phyloP scores from a whole-genome alignment of 2,329 filamentous ascomycete genomes.

The Fusarium sp. region DNA sequence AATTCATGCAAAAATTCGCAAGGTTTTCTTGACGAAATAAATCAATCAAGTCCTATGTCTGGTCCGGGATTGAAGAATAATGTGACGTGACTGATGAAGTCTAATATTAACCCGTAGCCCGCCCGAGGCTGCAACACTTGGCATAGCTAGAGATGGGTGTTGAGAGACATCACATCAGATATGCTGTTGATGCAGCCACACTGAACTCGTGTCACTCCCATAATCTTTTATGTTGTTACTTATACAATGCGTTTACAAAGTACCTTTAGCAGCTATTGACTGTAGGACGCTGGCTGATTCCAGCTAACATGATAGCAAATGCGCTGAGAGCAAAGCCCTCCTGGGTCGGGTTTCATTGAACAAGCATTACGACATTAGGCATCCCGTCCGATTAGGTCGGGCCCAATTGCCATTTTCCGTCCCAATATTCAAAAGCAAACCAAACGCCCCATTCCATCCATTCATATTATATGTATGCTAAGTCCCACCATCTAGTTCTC shows the following conservation, averaged over 20 bases:
- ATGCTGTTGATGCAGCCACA: neutral
- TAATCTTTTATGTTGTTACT: neutral
- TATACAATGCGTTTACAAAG: neutral
- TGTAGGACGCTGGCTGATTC: neutral
- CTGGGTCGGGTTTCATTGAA: neutral
- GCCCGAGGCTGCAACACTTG: neutral
- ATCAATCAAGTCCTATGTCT: slow-evolving; percentile 49
- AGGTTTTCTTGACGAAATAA: slow-evolving; percentile 55
- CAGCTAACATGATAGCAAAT: neutral
- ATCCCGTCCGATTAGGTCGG: slow-evolving; percentile 13
- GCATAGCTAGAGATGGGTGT: neutral
- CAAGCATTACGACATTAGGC: neutral
- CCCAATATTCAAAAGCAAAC: neutral
- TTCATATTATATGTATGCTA: neutral
- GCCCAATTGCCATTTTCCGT: slow-evolving; percentile 17
- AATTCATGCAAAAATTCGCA: slow-evolving; percentile 54
- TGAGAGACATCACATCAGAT: neutral
- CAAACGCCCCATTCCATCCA: slow-evolving; percentile 1
- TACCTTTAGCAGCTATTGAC: neutral
- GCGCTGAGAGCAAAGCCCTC: neutral
- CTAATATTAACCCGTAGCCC: neutral
- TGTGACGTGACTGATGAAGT: slow-evolving; percentile 1
- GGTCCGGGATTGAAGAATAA: slow-evolving; percentile 4
- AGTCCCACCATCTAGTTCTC: neutral
- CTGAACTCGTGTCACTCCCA: neutral